Percentiles rank a stretch among this genome's conserved stretches.
These are phyloP conservation scores for Eimeria tenella DNA, from an alignment of 169 alveolate species.

Conservation along the genomic window DNA sequence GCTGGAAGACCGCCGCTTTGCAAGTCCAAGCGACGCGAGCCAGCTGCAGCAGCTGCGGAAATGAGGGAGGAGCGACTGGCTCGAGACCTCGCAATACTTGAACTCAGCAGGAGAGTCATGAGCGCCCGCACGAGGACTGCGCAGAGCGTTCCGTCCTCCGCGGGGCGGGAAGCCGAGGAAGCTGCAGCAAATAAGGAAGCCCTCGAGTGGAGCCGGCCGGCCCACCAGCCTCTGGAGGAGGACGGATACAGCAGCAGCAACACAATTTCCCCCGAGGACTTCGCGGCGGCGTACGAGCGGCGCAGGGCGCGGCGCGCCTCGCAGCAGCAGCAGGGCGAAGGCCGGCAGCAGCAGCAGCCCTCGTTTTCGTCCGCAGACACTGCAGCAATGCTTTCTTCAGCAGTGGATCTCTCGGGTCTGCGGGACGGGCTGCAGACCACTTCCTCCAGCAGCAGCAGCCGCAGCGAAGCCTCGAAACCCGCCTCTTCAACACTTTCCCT, in stretches of 20 bases:
- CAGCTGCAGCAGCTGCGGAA: not conserved
- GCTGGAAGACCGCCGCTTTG: not conserved
- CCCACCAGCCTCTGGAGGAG: not conserved
- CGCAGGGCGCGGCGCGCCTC: not conserved
- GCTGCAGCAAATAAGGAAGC: not conserved
- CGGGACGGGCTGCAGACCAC: slow-evolving; percentile 29
- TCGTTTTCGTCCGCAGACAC: slow-evolving; percentile 34
- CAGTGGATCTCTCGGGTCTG: slow-evolving; percentile 55
- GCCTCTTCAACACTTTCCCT: not conserved
- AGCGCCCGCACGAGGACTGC: not conserved
- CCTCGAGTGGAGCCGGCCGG: not conserved
- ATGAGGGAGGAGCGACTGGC: slow-evolving; percentile 31
- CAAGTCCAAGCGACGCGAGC: not conserved
- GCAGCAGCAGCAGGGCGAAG: not conserved
- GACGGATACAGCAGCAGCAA: not conserved
- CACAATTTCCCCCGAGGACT: not conserved
- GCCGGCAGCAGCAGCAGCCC: slow-evolving; percentile 30
- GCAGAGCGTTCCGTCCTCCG: not conserved
- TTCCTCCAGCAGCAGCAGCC: not conserved
- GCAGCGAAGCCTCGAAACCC: not conserved
- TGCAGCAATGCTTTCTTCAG: slow-evolving; percentile 48
- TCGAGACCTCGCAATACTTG: slow-evolving; percentile 21
- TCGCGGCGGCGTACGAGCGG: slow-evolving; percentile 36
- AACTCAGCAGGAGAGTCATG: slow-evolving; percentile 13
- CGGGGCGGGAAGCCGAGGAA: not conserved